Conservation (phyloP, 345 rosid genomes). For the Stellera chamaejasme region DNA sequence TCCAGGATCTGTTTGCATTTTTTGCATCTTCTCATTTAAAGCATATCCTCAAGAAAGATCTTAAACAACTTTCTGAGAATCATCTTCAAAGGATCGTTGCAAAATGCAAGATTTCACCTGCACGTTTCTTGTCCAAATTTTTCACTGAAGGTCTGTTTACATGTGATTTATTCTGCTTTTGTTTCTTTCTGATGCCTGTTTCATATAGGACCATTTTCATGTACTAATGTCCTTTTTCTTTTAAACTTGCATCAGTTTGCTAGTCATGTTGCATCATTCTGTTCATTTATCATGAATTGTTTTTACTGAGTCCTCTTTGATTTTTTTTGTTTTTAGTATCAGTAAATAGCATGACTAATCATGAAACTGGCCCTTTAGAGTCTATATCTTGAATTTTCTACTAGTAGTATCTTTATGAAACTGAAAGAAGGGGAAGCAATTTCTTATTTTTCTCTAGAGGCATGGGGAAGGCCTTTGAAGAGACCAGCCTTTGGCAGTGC, state of each 20-base stretch:
- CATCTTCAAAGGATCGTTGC: constrained; percentile 48
- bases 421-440: too few species aligned
- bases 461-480: too few species aligned
- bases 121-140: constrained; percentile 48
- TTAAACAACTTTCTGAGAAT: constrained; percentile 25
- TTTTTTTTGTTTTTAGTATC: too few species aligned
- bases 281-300: too few species aligned
- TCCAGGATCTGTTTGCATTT: constrained; percentile 52
- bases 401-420: too few species aligned
- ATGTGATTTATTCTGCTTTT: not conserved
- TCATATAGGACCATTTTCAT: constrained; percentile 1
- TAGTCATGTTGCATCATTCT: not conserved
- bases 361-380: too few species aligned
- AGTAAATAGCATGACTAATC: too few species aligned
- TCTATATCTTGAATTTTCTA: too few species aligned
- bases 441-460: too few species aligned
- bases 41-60: constrained; percentile 58
- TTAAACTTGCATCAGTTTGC: not conserved
- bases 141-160: constrained; percentile 49
- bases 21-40: constrained; percentile 44
- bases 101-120: constrained; percentile 60
- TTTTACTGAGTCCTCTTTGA: too few species aligned
- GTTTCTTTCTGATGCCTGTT: constrained; percentile 2
- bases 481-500: too few species aligned
- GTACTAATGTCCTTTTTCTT: not conserved